Evolutionary conservation across 2,329 filamentous ascomycete species (phyloP), one percentile per base, ranked within the genome.

Genomic region (Camptophora hylomeconis): DNA sequence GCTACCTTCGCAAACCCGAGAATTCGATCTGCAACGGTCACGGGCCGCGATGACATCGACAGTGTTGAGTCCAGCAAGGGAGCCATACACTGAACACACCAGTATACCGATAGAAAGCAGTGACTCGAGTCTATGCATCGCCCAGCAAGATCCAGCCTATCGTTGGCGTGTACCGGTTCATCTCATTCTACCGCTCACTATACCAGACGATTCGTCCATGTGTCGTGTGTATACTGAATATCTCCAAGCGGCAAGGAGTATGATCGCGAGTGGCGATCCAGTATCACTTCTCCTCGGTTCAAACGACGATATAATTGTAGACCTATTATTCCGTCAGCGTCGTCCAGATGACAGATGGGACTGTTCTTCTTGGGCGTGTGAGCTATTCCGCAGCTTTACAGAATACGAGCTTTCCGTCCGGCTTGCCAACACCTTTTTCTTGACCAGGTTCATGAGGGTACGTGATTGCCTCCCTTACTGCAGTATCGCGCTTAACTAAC

Each of bases 321-420:
- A 40, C 14, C 20, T 40, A 16, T 37, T 40, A 20, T 40, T 40
- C 17, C 37, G 37, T 9, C 17, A 23, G 19, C 37, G 37, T 7
- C 12, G 13, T 15, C 14, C 24, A 5, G 27, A 10, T 8, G 37
- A 40, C 17, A 37, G 29, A 3, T 37, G 32, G 17, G 32, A 37
- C 27, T 40, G 37, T 12, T 26, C 37, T 7, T 40, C 37, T 7
- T 40, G 37, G 37, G 37, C 37, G 10, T 37, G 37, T 12, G 37
- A 40, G 17, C 32, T 40, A 9, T 30, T 25, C 20, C 35, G 37
- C 14, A 16, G 13, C 5, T 16, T 26, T 11, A 5, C 24, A 26
- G n/a, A n/a, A n/a, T n/a, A 23, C 24, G 35, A 40, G n/a, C 17
- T 37, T n/a, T 40, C 28, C 30, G 31, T 37, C 12, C 35, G 37